Base-by-base conservation (phyloP, 257 asterid species). In the Solanum lycopersicoides region DNA sequence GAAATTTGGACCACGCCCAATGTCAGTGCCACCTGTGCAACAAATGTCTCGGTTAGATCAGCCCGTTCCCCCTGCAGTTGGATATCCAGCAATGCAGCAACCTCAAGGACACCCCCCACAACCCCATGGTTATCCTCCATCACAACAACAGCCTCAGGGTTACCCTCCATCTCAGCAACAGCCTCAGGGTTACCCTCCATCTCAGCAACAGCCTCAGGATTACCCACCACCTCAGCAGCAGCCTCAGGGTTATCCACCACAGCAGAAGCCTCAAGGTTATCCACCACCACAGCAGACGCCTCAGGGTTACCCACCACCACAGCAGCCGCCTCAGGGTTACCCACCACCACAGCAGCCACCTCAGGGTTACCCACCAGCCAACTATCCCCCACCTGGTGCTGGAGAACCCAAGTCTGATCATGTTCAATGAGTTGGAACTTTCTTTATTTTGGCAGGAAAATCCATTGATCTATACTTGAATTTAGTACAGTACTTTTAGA, bases 41-140 rank as follows among this genome's bases (percentile, higher is more conserved):
- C 90, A 88, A 25, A 92, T 92, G 92, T 89, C 94, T 71, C 91
- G 90, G 32, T 3, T 88, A 32, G 93, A 91, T 86, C 89, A 85
- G 85, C 89, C 89, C 0, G 7, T 86, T 13, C 89, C 91, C 16
- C 89, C 91, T 63, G 15, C 68, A 86, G 89, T 84, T 13, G 93
- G 90, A 74, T 87, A 90, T 65, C 88, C 92, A 13, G 86, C 91
- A 68, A 68, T 65, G 87, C 83, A 60, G 11, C 87, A 87, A 41
- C 86, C 92, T 39, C 86, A 79, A 2, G 47, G 34, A 18, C 86
- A 86, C 28, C 90, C 88, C 23, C 87, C 89, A 39, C 86, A 76
- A 5, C 86, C 60, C 5, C 88, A 87, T 25, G 86, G 60, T 10
- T 74, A 86, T 15, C 88, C 92, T 14, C 69, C 89, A 23, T 42